Evolutionary conservation across 2,329 filamentous ascomycete genomes (phyloP).

Genomic region (Cercospora canescens): DNA sequence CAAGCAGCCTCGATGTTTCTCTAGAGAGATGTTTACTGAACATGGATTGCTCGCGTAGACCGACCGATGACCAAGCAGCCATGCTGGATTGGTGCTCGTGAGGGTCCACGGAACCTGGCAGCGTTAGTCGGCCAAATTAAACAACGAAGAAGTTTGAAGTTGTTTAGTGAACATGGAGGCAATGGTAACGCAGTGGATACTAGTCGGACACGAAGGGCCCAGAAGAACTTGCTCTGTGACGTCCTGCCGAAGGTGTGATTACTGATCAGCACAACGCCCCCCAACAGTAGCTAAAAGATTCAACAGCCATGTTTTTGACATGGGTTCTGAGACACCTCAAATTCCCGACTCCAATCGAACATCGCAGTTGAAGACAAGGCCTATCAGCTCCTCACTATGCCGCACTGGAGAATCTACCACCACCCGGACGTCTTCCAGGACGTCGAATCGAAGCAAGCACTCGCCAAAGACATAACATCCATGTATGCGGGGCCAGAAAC

Average conservation of each 20-base stretch:
- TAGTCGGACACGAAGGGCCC: neutral
- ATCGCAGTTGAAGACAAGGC: too few species aligned
- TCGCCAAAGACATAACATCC: conserved; percentile 42
- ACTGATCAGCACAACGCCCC: neutral
- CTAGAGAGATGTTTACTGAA: too few species aligned
- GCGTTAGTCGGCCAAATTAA: neutral
- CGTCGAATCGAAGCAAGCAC: conserved; percentile 30
- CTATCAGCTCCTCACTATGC: conserved; percentile 35
- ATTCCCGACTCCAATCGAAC: too few species aligned
- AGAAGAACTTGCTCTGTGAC: neutral
- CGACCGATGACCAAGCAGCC: too few species aligned
- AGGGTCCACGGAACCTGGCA: neutral
- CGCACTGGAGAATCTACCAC: conserved; percentile 46
- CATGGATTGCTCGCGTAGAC: too few species aligned
- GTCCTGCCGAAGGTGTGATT: neutral
- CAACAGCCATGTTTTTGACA: neutral
- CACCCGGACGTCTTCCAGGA: conserved; percentile 38
- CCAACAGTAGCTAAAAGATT: neutral
- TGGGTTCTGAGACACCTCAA: too few species aligned
- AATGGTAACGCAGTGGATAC: neutral
- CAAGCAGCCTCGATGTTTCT: too few species aligned
- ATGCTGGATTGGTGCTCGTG: neutral
- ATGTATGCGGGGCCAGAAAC: conserved; percentile 37
- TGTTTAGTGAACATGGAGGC: neutral
- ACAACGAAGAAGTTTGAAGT: neutral